Conservation (phyloP, 768 basidiomycete species). For the Rhodosporidiobolus odoratus region DNA sequence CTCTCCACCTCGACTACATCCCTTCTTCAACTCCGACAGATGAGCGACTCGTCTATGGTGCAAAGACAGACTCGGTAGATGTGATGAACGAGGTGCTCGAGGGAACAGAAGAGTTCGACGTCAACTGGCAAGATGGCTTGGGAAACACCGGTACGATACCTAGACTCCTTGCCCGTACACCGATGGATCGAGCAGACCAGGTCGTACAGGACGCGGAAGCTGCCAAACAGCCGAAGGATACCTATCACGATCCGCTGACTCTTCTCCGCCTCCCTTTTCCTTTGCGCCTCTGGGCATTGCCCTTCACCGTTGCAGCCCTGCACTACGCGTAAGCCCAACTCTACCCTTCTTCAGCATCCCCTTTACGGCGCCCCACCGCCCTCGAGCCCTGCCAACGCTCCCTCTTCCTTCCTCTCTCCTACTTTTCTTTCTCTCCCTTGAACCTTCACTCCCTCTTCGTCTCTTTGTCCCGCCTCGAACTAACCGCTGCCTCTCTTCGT, state of each 20-base stretch:
- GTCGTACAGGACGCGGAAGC: too few species aligned
- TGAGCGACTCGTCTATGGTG: constrained; percentile 66
- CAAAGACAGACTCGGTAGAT: constrained; percentile 67
- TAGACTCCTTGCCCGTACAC: too few species aligned
- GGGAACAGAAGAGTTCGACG: constrained; percentile 55
- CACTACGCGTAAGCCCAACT: constrained; percentile 59
- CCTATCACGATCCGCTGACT: background rate
- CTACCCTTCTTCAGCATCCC: background rate
- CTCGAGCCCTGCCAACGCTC: too few species aligned
- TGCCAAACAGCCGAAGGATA: too few species aligned
- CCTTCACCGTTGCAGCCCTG: constrained; percentile 51
- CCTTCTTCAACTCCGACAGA: constrained; percentile 50
- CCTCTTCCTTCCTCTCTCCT: constrained; percentile 33
- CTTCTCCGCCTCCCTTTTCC: background rate
- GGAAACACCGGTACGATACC: constrained; percentile 68
- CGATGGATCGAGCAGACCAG: too few species aligned
- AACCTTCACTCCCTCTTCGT: too few species aligned
- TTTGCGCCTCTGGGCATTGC: background rate
- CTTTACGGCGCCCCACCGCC: constrained; percentile 40
- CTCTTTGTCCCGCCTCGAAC: too few species aligned
- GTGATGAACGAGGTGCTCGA: constrained; percentile 60
- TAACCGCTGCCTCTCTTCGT: constrained; percentile 51
- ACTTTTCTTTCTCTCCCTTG: constrained; percentile 51
- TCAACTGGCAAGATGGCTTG: constrained; percentile 71
- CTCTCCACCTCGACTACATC: background rate